Conservation (phyloP, 768 basidiomycete genomes). For the Favolaschia claudopus region DNA sequence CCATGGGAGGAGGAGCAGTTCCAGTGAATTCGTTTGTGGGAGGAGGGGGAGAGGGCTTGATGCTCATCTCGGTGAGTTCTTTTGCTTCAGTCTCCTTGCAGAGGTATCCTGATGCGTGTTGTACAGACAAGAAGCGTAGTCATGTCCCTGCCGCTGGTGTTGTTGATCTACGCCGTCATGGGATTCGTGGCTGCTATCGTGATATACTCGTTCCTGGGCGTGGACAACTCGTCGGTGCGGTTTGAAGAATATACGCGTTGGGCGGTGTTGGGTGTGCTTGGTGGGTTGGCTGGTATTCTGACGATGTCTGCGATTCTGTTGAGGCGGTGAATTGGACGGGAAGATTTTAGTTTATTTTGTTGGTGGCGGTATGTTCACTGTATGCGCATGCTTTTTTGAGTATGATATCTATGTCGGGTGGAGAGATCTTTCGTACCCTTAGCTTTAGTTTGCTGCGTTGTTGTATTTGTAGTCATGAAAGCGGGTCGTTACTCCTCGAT, state of each 20-base stretch:
- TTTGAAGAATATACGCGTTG: conserved; percentile 70
- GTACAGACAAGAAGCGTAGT: conserved; percentile 65
- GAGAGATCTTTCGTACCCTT: too few species aligned
- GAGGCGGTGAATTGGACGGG: too few species aligned
- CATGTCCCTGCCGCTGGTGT: conserved; percentile 76
- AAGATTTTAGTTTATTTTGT: too few species aligned
- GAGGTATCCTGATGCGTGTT: background rate
- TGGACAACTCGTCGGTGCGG: conserved; percentile 43
- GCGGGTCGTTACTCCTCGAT: too few species aligned
- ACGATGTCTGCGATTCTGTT: conserved; percentile 56
- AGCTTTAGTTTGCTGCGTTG: too few species aligned
- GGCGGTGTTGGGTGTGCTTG: conserved; percentile 69
- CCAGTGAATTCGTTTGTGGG: conserved; percentile 22
- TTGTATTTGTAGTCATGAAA: too few species aligned
- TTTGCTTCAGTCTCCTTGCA: background rate
- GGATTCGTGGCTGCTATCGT: conserved; percentile 72
- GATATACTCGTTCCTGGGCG: conserved; percentile 69
- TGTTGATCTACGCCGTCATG: conserved; percentile 73
- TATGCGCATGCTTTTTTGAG: too few species aligned
- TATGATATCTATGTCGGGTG: too few species aligned
- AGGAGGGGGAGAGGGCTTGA: conserved; percentile 67
- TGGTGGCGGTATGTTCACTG: too few species aligned
- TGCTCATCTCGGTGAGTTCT: conserved; percentile 51
- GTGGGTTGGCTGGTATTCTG: conserved; percentile 68
- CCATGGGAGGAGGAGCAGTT: too few species aligned